phyloP scores from a whole-genome alignment of 306 rosid genomes.

The Cicer yamashitae region DNA sequence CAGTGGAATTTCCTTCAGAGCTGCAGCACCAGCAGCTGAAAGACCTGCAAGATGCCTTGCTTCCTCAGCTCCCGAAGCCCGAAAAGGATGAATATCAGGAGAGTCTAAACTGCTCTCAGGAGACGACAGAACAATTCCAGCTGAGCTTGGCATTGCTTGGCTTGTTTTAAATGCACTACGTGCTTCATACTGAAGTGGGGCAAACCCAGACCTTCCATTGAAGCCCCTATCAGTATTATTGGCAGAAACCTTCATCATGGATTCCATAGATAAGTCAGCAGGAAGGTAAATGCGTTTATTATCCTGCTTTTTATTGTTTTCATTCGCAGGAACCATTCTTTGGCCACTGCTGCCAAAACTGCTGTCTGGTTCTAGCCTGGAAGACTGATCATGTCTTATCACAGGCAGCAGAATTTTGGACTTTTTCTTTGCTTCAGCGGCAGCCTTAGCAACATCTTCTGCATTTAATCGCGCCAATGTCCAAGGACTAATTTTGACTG shows the following conservation, averaged over 20 bases:
- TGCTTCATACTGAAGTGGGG: constrained; percentile 85
- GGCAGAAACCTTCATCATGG: constrained; percentile 55
- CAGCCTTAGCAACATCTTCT: constrained; percentile 90
- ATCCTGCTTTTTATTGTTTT: constrained; percentile 63
- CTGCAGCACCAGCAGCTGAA: constrained; percentile 55
- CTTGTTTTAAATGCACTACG: constrained; percentile 76
- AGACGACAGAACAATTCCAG: constrained; percentile 70
- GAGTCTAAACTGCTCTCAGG: constrained; percentile 94
- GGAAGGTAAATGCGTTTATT: constrained; percentile 75
- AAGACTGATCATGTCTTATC: constrained; percentile 55
- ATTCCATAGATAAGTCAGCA: constrained; percentile 68
- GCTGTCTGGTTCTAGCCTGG: constrained; percentile 56
- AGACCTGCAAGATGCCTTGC: constrained; percentile 58
- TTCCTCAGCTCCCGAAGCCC: constrained; percentile 73
- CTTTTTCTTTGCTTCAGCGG: constrained; percentile 91
- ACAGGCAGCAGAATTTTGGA: constrained; percentile 92
- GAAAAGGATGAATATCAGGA: constrained; percentile 86
- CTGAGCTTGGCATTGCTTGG: constrained; percentile 65
- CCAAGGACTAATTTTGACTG: constrained; percentile 96
- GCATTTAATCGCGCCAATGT: constrained; percentile 86
- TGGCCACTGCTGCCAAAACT: constrained; percentile 73
- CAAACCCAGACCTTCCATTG: constrained; percentile 61
- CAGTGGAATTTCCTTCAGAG: constrained; percentile 65
- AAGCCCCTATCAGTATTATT: constrained; percentile 55
- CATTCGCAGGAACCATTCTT: constrained; percentile 62